phyloP scores from a whole-genome alignment of 202 grass and related monocot genomes.

The Bolboschoenoplectus hybrid region DNA sequence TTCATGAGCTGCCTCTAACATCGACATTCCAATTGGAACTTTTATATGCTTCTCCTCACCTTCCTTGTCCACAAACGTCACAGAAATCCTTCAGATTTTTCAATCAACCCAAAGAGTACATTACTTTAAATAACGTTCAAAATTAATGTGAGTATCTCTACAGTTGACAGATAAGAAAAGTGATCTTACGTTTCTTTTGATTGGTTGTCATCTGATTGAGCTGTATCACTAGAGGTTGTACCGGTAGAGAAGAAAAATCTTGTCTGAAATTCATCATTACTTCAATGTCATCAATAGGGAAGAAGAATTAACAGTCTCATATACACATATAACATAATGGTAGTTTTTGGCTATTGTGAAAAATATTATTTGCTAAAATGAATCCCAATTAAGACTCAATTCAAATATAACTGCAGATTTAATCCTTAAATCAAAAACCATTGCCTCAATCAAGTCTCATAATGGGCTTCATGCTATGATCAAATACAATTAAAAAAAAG shows the following conservation, averaged over 20 bases:
- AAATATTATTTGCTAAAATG: background rate
- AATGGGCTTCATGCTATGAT: background rate
- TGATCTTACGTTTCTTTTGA: conserved; percentile 64
- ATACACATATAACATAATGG: conserved; percentile 18
- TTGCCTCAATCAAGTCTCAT: background rate
- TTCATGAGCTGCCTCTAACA: conserved; percentile 94
- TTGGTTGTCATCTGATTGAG: conserved; percentile 37
- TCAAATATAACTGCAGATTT: background rate
- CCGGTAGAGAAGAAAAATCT: conserved; percentile 56
- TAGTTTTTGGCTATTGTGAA: background rate
- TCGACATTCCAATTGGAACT: conserved; percentile 93
- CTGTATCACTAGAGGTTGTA: conserved; percentile 41
- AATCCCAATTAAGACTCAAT: conserved; percentile 14
- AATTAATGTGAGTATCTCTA: conserved; percentile 23
- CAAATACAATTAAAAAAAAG: background rate
- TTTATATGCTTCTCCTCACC: conserved; percentile 65
- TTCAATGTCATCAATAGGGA: background rate
- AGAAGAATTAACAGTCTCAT: background rate
- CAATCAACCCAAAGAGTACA: conserved; percentile 12
- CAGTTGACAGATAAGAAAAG: conserved; percentile 21
- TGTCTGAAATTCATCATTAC: conserved; percentile 54
- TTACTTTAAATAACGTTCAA: conserved; percentile 32
- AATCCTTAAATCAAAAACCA: background rate
- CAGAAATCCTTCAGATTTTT: conserved; percentile 65
- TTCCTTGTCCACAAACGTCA: conserved; percentile 85